phyloP scores from a whole-genome alignment of 2,329 filamentous ascomycete genomes.

The Trichoderma brevicompactum region DNA sequence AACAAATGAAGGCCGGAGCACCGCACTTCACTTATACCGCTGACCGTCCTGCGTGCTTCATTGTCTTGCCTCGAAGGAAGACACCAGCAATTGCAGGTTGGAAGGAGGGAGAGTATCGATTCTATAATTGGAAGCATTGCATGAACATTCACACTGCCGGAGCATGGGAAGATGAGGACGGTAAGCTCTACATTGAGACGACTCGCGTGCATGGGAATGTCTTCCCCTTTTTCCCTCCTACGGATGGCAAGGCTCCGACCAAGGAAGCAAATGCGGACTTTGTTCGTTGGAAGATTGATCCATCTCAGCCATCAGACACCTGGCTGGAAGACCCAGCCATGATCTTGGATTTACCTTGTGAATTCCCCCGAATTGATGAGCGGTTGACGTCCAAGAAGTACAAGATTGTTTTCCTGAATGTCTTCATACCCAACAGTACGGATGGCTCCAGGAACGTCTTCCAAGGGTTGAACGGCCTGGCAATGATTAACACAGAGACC shows the following conservation, averaged over 20 bases:
- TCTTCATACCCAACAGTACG: too few species aligned
- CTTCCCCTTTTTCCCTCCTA: too few species aligned
- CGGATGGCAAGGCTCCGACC: background rate
- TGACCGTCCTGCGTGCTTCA: too few species aligned
- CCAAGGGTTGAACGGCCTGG: too few species aligned
- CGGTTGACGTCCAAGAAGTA: too few species aligned
- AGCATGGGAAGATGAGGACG: background rate
- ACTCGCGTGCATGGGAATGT: too few species aligned
- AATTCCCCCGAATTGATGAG: too few species aligned
- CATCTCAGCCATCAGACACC: background rate
- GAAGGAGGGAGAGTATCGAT: conserved; percentile 4
- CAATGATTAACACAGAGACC: too few species aligned
- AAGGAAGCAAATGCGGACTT: background rate
- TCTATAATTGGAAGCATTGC: conserved; percentile 4
- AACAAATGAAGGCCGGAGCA: background rate
- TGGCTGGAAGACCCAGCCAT: background rate
- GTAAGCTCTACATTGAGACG: background rate
- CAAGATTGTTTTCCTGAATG: too few species aligned
- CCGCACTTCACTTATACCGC: too few species aligned
- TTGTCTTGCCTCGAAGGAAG: too few species aligned
- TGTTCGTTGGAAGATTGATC: background rate
- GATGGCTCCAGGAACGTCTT: too few species aligned
- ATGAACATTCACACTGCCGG: conserved; percentile 1
- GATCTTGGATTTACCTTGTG: background rate
- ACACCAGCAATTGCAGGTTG: background rate